Evolutionary conservation across 2,329 filamentous ascomycete genomes (phyloP), one percentile per base, ranked within the genome.

Genomic region (Chrysoporthe austroafricana): DNA sequence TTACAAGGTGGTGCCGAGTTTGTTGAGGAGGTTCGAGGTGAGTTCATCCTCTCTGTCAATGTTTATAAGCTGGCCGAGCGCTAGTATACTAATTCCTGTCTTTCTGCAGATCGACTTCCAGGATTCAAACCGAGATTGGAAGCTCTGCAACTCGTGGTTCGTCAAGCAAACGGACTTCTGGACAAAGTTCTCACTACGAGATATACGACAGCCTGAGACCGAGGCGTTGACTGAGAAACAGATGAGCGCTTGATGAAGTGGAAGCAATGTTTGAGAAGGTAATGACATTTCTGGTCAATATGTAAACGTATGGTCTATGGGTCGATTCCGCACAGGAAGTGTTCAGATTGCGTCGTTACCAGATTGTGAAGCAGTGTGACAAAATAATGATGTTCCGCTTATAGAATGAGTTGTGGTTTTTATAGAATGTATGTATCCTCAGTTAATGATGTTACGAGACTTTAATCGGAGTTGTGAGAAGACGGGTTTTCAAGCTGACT

Each of bases 11-110:
- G 84, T 89, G 34, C 87, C 87, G 52, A 85, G 80, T 65, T 73
- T 92, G 73, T 75, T 92, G 77, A 80, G 89, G 74, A 81, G 86
- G 69, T 92, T 92, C 71, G 87, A 91, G 77, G 85, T 83, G 73
- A 74, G 79, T 65, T 63, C 46, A 46, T 66, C 87, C 85, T 83
- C 87, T 56, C 72, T 79, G 84, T 88, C 26, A 32, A n/a, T 60
- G 26, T 18, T 56, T 76, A 72, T n/a, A 80, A 81, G 66, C 16
- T 26, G 34, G 5, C 21, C 8, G 13, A 48, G 56, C 36, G 9
- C 9, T 18, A 61, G 16, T 4, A 26, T 39, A 1, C 59, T 64
- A 32, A 66, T 59, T 32, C 21, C 2, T 26, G 1, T 14, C 6
- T 44, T 26, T n/a, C 4, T 21, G 48, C 68, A 88, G 86, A 82